phyloP scores from a whole-genome alignment of 331 rosid species.

The Stylosanthes scabra region DNA sequence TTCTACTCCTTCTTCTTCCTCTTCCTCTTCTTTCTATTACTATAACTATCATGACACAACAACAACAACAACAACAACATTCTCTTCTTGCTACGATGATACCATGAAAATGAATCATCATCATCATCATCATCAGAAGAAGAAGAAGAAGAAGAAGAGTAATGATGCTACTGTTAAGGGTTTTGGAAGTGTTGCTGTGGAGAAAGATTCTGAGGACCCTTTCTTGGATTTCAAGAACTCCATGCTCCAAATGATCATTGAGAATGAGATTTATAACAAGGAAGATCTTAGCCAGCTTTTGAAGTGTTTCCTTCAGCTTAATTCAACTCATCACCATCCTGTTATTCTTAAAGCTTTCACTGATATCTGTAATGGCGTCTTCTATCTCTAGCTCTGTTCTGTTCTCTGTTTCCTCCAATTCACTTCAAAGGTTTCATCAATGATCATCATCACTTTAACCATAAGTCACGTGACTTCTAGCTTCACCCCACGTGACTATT shows the following conservation, averaged over 20 bases:
- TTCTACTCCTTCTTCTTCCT: slow-evolving; percentile 32
- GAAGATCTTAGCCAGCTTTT: slow-evolving; percentile 81
- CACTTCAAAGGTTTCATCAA: slow-evolving; percentile 12
- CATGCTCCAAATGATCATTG: slow-evolving; percentile 93
- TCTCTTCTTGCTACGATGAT: too few relatives aligned
- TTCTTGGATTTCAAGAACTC: slow-evolving; percentile 85
- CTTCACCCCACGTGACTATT: neutral
- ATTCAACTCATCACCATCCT: slow-evolving; percentile 76
- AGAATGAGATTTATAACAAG: slow-evolving; percentile 87
- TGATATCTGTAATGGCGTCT: slow-evolving; percentile 94
- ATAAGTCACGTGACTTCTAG: slow-evolving; percentile 67
- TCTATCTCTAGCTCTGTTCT: slow-evolving; percentile 41
- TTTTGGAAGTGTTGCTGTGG: slow-evolving; percentile 83
- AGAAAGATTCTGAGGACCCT: slow-evolving; percentile 96
- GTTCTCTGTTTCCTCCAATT: slow-evolving; percentile 19
- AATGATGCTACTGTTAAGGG: slow-evolving; percentile 38
- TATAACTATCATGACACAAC: too few relatives aligned
- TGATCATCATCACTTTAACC: slow-evolving; percentile 16
- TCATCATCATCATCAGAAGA: too few relatives aligned
- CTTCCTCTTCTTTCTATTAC: neutral
- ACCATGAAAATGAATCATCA: neutral
- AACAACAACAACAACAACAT: too few relatives aligned
- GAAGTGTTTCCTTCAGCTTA: slow-evolving; percentile 85
- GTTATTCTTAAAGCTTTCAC: slow-evolving; percentile 84
- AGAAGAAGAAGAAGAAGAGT: too few relatives aligned